Conservation (phyloP, 78 protist genomes). For the Carpediemonas membranifera region DNA sequence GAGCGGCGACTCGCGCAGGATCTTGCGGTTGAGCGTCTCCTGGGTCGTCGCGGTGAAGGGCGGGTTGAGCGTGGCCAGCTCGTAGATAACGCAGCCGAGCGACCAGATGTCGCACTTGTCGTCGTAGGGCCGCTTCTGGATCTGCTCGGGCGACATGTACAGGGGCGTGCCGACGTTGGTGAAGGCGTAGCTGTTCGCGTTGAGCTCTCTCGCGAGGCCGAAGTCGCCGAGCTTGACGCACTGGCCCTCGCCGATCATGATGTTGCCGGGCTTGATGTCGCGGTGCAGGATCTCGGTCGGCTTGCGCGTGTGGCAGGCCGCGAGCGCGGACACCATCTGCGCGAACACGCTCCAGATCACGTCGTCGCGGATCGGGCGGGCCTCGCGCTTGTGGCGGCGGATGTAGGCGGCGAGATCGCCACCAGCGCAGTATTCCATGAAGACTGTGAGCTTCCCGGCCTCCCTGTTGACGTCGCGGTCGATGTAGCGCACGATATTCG, state of each 20-base stretch:
- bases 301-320: slow-evolving; percentile 48
- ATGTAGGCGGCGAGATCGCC: slow-evolving; percentile 69
- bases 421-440: slow-evolving; percentile 78
- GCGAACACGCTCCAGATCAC: slow-evolving; percentile 52
- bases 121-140: slow-evolving; percentile 6
- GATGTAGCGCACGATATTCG: slow-evolving; percentile 70
- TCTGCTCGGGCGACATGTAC: slow-evolving; percentile 62
- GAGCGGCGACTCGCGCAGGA: no score
- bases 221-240: slow-evolving; percentile 77
- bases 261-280: slow-evolving; percentile 56
- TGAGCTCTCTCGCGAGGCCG: slow-evolving; percentile 41
- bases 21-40: no score
- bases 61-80: slow-evolving; percentile 2
- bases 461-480: slow-evolving; percentile 56
- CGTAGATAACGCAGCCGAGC: slow-evolving; percentile 17
- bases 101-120: slow-evolving; percentile 19
- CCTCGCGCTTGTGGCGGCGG: slow-evolving; percentile 23
- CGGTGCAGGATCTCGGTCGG: slow-evolving; percentile 66
- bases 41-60: not conserved
- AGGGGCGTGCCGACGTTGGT: slow-evolving; percentile 78
- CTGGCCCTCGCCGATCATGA: slow-evolving; percentile 49
- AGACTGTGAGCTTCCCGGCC: slow-evolving; percentile 44
- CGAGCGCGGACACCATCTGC: slow-evolving; percentile 54
- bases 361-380: slow-evolving; percentile 39
- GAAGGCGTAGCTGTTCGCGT: slow-evolving; percentile 34